A percentile compares a stretch with the other conserved stretches of the same genome.
These are phyloP conservation scores for Incumbomyces lentus DNA, from an alignment of 2,329 filamentous ascomycete genomes.

Conservation along the genomic window DNA sequence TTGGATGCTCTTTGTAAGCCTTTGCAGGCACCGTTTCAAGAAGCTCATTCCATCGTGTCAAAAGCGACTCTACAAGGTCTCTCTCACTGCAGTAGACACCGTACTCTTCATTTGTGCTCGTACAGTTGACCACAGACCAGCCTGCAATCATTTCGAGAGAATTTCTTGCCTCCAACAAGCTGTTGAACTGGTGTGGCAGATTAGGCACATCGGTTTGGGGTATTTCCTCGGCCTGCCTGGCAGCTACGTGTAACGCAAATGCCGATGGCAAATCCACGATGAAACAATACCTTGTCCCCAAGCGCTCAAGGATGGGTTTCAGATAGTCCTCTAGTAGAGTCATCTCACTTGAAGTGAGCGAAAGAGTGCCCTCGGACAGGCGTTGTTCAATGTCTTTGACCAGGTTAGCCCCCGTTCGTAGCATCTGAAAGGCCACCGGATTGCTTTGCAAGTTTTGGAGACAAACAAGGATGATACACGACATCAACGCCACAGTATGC, in stretches of 20 bases:
- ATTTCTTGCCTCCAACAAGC: slow-evolving; percentile 18
- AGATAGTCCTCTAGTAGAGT: slow-evolving; percentile 16
- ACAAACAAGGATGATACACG: slow-evolving; percentile 23
- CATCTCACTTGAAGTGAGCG: slow-evolving; percentile 15
- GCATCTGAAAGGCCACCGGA: slow-evolving; percentile 17
- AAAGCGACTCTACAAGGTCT: slow-evolving; percentile 11
- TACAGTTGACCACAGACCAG: slow-evolving; percentile 15
- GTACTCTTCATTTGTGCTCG: neutral
- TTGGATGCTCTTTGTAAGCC: slow-evolving; percentile 14
- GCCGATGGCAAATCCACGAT: slow-evolving; percentile 18
- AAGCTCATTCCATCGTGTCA: slow-evolving; percentile 13
- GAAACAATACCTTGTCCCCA: slow-evolving; percentile 18
- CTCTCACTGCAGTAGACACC: slow-evolving; percentile 8
- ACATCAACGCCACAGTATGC: slow-evolving; percentile 17
- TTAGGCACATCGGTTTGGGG: slow-evolving; percentile 8
- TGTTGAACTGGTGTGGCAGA: slow-evolving; percentile 11
- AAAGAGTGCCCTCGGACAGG: slow-evolving; percentile 10
- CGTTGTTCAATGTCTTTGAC: slow-evolving; percentile 15
- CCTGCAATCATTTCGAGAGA: slow-evolving; percentile 17
- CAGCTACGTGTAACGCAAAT: slow-evolving; percentile 12
- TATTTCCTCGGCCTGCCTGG: slow-evolving; percentile 10
- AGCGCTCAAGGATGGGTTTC: slow-evolving; percentile 17
- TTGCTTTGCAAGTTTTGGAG: slow-evolving; percentile 20
- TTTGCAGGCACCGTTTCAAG: slow-evolving; percentile 12
- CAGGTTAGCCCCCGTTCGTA: slow-evolving; percentile 15